Percentiles rank a stretch among this genome's conserved stretches.
phyloP scores from a whole-genome alignment of 148 eudicot species.

The Spergularia marina region DNA sequence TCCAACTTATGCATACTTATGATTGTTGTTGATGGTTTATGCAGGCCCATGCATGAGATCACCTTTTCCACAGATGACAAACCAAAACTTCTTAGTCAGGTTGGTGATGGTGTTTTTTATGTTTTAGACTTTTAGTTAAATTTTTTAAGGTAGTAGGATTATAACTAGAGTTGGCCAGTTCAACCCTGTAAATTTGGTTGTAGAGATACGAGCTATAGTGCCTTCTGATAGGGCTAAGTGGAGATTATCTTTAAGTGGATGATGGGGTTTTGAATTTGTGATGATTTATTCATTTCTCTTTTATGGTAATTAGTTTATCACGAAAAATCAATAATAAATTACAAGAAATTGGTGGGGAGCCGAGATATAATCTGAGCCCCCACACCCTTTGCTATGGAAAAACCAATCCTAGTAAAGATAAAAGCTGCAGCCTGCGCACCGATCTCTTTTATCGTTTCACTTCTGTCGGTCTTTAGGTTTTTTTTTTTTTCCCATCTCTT shows the following conservation, averaged over 20 bases:
- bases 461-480: not conserved
- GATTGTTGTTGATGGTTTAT: conserved; percentile 19
- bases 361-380: too few relatives aligned
- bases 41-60: conserved; percentile 88
- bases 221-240: not conserved
- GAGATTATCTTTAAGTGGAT: not conserved
- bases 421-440: too few relatives aligned
- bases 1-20: conserved; percentile 17
- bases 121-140: not conserved
- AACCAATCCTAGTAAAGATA: too few relatives aligned
- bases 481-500: not conserved
- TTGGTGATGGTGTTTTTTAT: conserved; percentile 23
- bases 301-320: too few relatives aligned
- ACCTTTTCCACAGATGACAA: conserved; percentile 86
- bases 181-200: not conserved
- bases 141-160: not conserved
- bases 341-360: too few relatives aligned
- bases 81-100: conserved; percentile 88
- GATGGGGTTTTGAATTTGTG: not conserved
- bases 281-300: not conserved
- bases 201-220: not conserved
- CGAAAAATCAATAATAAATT: too few relatives aligned
- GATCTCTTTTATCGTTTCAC: too few relatives aligned
- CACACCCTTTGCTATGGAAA: too few relatives aligned
- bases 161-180: not conserved